Evolutionary conservation across 2,329 filamentous ascomycete species (phyloP).

Genomic region (Pseudovirgaria hyperparasitica): DNA sequence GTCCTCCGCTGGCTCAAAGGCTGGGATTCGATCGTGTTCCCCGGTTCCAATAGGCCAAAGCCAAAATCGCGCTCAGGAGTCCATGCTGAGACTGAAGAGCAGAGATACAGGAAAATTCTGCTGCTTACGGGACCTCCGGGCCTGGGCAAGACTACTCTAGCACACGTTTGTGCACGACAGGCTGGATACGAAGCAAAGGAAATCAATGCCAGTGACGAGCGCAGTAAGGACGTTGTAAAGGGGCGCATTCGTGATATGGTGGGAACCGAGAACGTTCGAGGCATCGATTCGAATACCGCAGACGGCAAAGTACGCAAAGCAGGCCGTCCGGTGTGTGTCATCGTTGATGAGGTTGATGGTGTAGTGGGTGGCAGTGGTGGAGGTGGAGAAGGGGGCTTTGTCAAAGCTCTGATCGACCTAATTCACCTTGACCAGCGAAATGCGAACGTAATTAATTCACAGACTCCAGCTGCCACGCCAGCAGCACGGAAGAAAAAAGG

Average conservation of each 20-base stretch:
- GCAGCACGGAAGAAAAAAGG: conserved; percentile 55
- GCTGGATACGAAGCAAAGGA: conserved; percentile 94
- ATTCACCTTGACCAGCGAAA: conserved; percentile 81
- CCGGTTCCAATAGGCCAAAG: conserved; percentile 53
- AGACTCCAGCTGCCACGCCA: conserved; percentile 17
- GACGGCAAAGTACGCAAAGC: conserved; percentile 52
- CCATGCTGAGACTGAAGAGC: conserved; percentile 51
- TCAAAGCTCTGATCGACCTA: conserved; percentile 88
- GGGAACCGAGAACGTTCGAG: conserved; percentile 84
- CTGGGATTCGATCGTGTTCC: conserved; percentile 91
- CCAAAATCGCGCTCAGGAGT: conserved; percentile 30
- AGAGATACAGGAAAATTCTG: conserved; percentile 72
- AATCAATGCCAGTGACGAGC: conserved; percentile 95
- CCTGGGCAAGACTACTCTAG: conserved; percentile 88
- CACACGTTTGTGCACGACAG: conserved; percentile 89
- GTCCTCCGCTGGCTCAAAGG: conserved; percentile 88
- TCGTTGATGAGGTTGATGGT: conserved; percentile 95
- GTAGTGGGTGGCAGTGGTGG: conserved; percentile 68
- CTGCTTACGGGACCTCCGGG: conserved; percentile 86
- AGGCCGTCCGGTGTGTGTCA: conserved; percentile 78
- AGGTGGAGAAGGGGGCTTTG: conserved; percentile 77
- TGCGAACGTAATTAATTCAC: conserved; percentile 26
- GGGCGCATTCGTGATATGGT: conserved; percentile 83
- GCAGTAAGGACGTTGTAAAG: conserved; percentile 79
- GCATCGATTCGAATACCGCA: conserved; percentile 43